Evolutionary conservation across 1,139 yeast species (phyloP), one percentile per base, ranked within the genome.

Genomic region (Saccharomyces hybrid): DNA sequence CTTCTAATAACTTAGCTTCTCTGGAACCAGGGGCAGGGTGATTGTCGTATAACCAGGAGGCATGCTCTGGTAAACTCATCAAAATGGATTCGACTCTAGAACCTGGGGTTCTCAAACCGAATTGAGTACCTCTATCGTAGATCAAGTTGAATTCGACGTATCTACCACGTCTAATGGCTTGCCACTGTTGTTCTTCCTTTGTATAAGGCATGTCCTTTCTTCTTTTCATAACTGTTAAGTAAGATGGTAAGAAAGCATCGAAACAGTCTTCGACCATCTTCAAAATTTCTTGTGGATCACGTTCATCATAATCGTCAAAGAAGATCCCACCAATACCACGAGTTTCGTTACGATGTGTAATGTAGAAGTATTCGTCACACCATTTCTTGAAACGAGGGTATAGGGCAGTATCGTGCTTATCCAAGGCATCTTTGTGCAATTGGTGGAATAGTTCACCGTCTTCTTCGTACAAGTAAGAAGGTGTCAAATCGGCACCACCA

Each of bases 261-360:
- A 91, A 86, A 65, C 93, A 85, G 56, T 84, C 82, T 67, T 86
- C 88, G 47, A 87, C 86, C 66, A 93, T 82, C 59, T 78, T 74
- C 63, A 88, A 76, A 59, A 90, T 79, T 56, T 81, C 84, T 59
- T 83, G 83, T 9, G 97, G 88, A 44, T 84, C 82, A 64, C 82
- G 79, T 58, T 80, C 79, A 65, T 88, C 91, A 63, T 85, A 80
- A 71, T 93, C 99, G 70, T 93, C 99, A 70, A 89, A 93, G 78
- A 93, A 93, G 57, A 93, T 91, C 57, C 99, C 99, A 52, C 99
- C 99, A 62, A 93, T 77, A 57, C 99, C 99, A 72, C 99, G 81
- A 49, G 89, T 78, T 73, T 93, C 99, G 57, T 79, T 75, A 69
- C 99, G 80, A 75, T 91, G 98, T 58, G 85, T 81, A 72, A 91